These are phyloP conservation scores for Crassisporium funariophilum DNA, from an alignment of 768 basidiomycete species.

Conservation along the genomic window DNA sequence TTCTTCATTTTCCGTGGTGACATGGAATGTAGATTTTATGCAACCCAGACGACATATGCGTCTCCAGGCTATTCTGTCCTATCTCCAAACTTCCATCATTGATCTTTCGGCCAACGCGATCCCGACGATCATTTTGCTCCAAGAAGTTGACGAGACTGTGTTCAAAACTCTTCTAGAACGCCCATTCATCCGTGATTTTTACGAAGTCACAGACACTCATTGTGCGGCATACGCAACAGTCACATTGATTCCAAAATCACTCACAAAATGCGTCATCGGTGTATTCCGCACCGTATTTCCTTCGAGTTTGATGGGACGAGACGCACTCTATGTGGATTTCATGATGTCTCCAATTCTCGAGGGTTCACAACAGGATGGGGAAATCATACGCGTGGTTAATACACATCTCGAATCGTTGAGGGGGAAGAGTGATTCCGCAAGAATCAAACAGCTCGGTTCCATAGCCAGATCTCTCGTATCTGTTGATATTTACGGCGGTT, in stretches of 20 bases:
- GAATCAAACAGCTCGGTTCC: slow-evolving; percentile 11
- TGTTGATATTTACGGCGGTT: slow-evolving; percentile 10
- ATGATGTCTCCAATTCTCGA: background rate
- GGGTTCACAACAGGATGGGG: background rate
- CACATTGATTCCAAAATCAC: slow-evolving; percentile 9
- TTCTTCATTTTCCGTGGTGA: slow-evolving; percentile 8
- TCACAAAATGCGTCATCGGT: background rate
- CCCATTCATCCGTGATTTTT: slow-evolving; percentile 9
- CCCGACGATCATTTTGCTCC: slow-evolving; percentile 14
- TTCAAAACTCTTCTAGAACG: slow-evolving; percentile 11
- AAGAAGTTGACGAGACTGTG: slow-evolving; percentile 9
- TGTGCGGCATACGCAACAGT: slow-evolving; percentile 11
- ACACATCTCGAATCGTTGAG: slow-evolving; percentile 19
- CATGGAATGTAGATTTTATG: slow-evolving; percentile 22
- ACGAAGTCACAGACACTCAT: slow-evolving; percentile 11
- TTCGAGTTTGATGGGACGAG: slow-evolving; percentile 13
- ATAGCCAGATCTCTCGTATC: slow-evolving; percentile 5
- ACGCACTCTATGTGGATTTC: slow-evolving; percentile 13
- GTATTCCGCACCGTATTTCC: slow-evolving; percentile 14
- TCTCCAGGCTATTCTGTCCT: slow-evolving; percentile 5
- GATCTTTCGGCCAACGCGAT: background rate
- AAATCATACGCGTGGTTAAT: slow-evolving; percentile 12
- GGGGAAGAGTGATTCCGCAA: slow-evolving; percentile 7
- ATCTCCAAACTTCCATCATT: slow-evolving; percentile 5
- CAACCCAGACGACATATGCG: background rate